These are phyloP conservation scores for Beauveria varroae DNA, from an alignment of 2,329 filamentous ascomycete species.

Conservation along the genomic window DNA sequence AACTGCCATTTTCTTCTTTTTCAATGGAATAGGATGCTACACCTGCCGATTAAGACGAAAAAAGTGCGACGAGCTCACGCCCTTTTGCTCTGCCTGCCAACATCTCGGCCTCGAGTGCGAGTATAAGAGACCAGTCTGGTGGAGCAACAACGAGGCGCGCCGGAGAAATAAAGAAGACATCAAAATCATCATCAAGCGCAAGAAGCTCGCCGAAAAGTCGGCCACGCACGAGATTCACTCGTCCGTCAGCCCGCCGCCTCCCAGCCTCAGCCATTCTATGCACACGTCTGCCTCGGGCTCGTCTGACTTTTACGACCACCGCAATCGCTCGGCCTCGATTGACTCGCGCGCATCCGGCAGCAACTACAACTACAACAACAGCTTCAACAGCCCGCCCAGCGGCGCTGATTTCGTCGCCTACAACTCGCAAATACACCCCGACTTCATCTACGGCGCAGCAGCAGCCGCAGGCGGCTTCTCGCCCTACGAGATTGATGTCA, in stretches of 20 bases:
- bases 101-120: constrained; percentile 80
- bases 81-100: constrained; percentile 58
- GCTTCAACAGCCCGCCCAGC: constrained; percentile 57
- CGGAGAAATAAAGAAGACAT: constrained; percentile 87
- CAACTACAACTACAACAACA: constrained; percentile 50
- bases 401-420: constrained; percentile 53
- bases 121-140: constrained; percentile 96
- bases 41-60: constrained; percentile 60
- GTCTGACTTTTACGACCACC: constrained; percentile 52
- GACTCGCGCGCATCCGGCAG: constrained; percentile 66
- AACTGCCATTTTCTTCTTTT: neutral
- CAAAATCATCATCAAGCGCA: constrained; percentile 96
- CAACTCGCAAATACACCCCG: constrained; percentile 53
- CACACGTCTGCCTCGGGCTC: constrained; percentile 69
- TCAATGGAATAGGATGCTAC: constrained; percentile 50
- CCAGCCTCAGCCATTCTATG: constrained; percentile 66
- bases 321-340: constrained; percentile 68
- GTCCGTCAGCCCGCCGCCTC: constrained; percentile 61
- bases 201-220: constrained; percentile 86
- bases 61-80: constrained; percentile 61
- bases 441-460: constrained; percentile 46
- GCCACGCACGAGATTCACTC: constrained; percentile 45
- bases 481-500: constrained; percentile 91
- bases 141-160: constrained; percentile 85
- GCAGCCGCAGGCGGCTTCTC: constrained; percentile 47